Percentiles rank a stretch among this genome's conserved stretches.
Evolutionary conservation across 2,329 filamentous ascomycete species (phyloP).

Genomic region (Cladobotryum mycophilum): DNA sequence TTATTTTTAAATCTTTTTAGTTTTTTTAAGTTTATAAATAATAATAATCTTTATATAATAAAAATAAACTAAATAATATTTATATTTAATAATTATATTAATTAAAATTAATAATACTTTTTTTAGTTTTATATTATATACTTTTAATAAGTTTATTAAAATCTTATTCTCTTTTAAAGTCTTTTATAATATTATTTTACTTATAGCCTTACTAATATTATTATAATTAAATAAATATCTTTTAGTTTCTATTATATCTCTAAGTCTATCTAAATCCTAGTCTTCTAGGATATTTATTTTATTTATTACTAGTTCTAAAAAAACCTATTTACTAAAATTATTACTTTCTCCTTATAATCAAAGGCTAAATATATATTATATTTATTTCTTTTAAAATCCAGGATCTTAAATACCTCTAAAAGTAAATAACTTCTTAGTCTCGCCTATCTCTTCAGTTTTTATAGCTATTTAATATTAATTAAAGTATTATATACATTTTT

Average conservation of each 20-base stretch:
- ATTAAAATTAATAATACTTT: background rate
- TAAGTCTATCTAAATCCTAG: too few species aligned
- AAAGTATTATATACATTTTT: background rate
- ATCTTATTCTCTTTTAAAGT: background rate
- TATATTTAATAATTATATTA: background rate
- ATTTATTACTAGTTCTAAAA: background rate
- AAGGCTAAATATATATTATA: background rate
- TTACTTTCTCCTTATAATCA: background rate
- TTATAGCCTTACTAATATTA: background rate
- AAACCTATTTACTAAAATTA: background rate
- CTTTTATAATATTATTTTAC: too few species aligned
- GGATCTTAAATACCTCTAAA: too few species aligned
- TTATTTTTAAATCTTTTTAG: too few species aligned
- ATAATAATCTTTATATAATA: background rate
- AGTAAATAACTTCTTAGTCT: too few species aligned
- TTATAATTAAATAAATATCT: background rate
- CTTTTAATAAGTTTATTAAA: background rate
- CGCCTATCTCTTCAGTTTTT: background rate
- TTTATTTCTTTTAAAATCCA: background rate
- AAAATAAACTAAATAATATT: background rate
- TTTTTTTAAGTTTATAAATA: background rate
- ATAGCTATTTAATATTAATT: background rate
- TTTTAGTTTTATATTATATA: background rate
- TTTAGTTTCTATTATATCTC: too few species aligned
- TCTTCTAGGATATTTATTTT: background rate